Conservation (phyloP, 2,329 filamentous ascomycete genomes). For the Fusarium sp. region DNA sequence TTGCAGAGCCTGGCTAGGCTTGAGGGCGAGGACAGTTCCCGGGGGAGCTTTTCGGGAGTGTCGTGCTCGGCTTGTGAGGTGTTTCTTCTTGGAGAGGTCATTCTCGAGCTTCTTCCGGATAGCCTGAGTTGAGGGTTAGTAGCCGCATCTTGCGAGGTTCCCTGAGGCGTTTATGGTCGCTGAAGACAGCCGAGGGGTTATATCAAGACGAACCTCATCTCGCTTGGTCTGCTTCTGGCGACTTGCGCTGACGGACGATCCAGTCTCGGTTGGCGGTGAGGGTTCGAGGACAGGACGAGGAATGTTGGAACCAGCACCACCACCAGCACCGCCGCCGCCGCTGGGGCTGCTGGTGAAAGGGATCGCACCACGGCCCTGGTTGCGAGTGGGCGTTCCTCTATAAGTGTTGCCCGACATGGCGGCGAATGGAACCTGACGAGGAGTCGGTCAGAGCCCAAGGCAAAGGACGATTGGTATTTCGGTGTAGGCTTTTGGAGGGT, state of each 20-base stretch:
- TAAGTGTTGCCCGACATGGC: constrained; percentile 69
- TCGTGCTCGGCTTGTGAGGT: constrained; percentile 78
- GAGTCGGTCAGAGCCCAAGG: constrained; percentile 31
- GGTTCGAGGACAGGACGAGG: constrained; percentile 75
- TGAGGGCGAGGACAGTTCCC: constrained; percentile 92
- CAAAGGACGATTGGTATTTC: constrained; percentile 36
- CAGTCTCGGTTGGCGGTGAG: constrained; percentile 63
- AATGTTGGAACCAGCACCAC: constrained; percentile 67
- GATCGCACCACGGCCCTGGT: constrained; percentile 65
- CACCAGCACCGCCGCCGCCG: constrained; percentile 47
- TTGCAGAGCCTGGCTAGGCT: constrained; percentile 94
- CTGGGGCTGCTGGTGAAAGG: constrained; percentile 70
- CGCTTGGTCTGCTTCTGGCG: constrained; percentile 96
- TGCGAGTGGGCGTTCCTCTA: constrained; percentile 74
- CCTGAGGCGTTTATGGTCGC: constrained; percentile 28
- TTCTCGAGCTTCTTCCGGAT: constrained; percentile 97
- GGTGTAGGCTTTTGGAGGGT: constrained; percentile 22
- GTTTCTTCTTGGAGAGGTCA: constrained; percentile 97
- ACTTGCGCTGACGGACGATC: constrained; percentile 86
- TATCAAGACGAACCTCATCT: constrained; percentile 81
- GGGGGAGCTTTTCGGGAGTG: constrained; percentile 93
- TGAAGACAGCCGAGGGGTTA: constrained; percentile 5
- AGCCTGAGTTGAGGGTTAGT: constrained; percentile 66
- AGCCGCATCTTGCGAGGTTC: constrained; percentile 6
- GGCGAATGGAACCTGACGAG: constrained; percentile 36